Evolutionary conservation across 495 filamentous ascomycete genomes (phyloP).

Genomic region (Penicillium coprophilum): DNA sequence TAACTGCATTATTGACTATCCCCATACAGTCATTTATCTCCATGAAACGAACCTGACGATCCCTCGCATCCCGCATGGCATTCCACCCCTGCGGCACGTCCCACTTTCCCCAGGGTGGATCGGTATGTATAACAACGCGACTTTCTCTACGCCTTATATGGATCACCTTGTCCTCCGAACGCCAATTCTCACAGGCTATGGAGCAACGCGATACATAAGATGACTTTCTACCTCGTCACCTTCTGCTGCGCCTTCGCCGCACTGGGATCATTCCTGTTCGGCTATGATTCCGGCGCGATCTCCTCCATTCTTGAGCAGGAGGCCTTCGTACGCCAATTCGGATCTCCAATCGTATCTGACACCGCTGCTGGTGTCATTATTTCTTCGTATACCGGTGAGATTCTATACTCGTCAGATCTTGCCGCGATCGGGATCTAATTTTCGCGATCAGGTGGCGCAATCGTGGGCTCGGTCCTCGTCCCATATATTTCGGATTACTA

Average conservation of each 20-base stretch:
- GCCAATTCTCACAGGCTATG: conserved; percentile 5
- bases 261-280: conserved; percentile 59
- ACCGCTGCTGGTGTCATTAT: conserved; percentile 51
- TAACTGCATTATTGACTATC: background rate
- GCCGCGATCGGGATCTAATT: conserved; percentile 5
- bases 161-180: background rate
- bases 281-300: conserved; percentile 54
- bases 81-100: conserved; percentile 27
- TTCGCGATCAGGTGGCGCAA: conserved; percentile 37
- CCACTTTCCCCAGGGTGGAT: conserved; percentile 21
- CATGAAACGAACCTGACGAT: conserved; percentile 1
- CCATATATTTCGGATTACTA: conserved; percentile 45
- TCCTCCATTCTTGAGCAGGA: conserved; percentile 49
- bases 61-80: conserved; percentile 26
- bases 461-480: conserved; percentile 50
- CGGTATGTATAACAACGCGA: conserved; percentile 18
- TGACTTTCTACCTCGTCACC: conserved; percentile 42
- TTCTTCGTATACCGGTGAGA: conserved; percentile 48
- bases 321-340: conserved; percentile 44
- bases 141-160: conserved; percentile 8
- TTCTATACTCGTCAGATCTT: conserved; percentile 2
- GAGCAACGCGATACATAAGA: conserved; percentile 19
- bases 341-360: conserved; percentile 34
- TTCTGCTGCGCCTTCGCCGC: conserved; percentile 54
- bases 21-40: too few relatives aligned